Evolutionary conservation across 768 basidiomycete genomes (phyloP).

Genomic region (Solioccasus polychromus): DNA sequence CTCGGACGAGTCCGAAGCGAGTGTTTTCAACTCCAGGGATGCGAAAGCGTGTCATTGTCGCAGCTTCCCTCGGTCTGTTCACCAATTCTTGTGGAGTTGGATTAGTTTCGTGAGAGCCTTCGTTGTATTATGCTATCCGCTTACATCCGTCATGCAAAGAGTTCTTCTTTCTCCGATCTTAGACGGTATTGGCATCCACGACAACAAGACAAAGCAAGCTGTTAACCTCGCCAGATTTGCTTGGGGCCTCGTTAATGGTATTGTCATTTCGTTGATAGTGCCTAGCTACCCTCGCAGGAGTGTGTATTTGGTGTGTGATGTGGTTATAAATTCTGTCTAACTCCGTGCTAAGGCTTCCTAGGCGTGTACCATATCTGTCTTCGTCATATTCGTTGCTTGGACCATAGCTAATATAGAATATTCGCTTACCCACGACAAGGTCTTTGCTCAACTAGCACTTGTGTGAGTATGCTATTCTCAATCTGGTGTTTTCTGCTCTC

Average conservation of each 20-base stretch:
- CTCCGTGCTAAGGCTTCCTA: background rate
- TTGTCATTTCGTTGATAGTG: background rate
- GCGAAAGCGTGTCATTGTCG: conserved; percentile 9
- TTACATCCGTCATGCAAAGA: too few relatives aligned
- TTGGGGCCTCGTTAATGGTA: background rate
- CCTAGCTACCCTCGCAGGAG: conserved; percentile 3
- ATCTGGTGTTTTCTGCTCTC: background rate
- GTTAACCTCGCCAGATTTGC: background rate
- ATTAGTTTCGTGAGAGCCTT: background rate
- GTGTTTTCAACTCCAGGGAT: conserved; percentile 9
- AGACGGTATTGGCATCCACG: conserved; percentile 8
- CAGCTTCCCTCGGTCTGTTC: conserved; percentile 6
- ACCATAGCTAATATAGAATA: background rate
- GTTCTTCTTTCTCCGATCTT: background rate
- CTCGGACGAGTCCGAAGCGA: background rate
- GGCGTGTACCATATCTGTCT: background rate
- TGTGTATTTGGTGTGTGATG: background rate
- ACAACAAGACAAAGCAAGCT: too few relatives aligned
- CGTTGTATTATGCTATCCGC: background rate
- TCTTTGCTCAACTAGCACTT: background rate
- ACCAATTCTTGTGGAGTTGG: conserved; percentile 10
- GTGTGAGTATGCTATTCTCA: background rate
- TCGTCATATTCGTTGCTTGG: background rate
- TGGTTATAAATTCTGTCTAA: background rate
- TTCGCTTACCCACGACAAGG: background rate